phyloP scores from a whole-genome alignment of 2,329 filamentous ascomycete species.

The Dactylellina drechsleri region DNA sequence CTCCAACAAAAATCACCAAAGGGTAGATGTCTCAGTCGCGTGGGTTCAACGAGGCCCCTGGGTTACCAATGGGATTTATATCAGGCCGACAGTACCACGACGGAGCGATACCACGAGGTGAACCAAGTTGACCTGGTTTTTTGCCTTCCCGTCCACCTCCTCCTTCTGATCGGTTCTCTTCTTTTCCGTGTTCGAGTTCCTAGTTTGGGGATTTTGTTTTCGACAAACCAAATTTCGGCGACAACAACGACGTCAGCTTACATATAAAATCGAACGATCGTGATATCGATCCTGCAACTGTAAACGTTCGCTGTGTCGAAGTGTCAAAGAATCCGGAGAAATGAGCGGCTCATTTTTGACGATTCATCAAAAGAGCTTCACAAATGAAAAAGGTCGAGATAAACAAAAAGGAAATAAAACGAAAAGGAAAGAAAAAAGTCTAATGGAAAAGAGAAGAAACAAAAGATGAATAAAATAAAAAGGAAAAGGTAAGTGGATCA shows the following conservation, averaged over 20 bases:
- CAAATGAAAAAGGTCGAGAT: constrained; percentile 27
- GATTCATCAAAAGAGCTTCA: constrained; percentile 33
- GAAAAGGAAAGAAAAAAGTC: neutral
- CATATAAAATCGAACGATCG: constrained; percentile 43
- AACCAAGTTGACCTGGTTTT: constrained; percentile 6
- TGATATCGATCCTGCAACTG: constrained; percentile 28
- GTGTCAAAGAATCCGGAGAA: constrained; percentile 34
- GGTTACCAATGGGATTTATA: constrained; percentile 46
- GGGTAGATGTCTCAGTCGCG: constrained; percentile 29
- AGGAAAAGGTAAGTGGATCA: constrained; percentile 11
- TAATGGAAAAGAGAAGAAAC: constrained; percentile 6
- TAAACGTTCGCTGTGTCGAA: constrained; percentile 10
- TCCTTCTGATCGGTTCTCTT: constrained; percentile 5
- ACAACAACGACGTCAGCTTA: constrained; percentile 53
- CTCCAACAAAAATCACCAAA: constrained; percentile 11
- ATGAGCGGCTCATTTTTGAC: constrained; percentile 38
- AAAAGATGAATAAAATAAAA: constrained; percentile 4
- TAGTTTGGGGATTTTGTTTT: constrained; percentile 30
- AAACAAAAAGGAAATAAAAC: constrained; percentile 4
- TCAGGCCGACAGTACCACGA: constrained; percentile 33
- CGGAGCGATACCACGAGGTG: constrained; percentile 25
- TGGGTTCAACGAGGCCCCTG: constrained; percentile 38
- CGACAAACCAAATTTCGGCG: constrained; percentile 25
- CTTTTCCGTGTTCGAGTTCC: neutral
- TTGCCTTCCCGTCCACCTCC: constrained; percentile 18